phyloP scores from a whole-genome alignment of 2,329 filamentous ascomycete genomes.

The Akanthomyces dipterigenus region DNA sequence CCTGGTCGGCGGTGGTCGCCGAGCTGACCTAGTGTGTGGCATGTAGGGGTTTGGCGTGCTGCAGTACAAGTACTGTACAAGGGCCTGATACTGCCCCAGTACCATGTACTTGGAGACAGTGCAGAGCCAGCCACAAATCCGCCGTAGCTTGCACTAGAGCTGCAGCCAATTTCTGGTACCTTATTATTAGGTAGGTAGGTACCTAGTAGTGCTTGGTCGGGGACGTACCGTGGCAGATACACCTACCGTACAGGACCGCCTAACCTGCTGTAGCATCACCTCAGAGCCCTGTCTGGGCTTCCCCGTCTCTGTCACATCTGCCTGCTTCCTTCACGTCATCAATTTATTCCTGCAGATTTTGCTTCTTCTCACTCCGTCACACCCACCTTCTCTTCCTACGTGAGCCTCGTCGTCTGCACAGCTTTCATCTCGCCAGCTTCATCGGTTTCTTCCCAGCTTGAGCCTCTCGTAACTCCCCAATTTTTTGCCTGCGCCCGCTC shows the following conservation, averaged over 20 bases:
- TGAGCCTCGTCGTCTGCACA: not conserved
- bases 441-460: not conserved
- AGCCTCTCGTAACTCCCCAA: not conserved
- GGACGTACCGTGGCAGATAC: too few relatives aligned
- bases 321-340: slow-evolving; percentile 11
- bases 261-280: not conserved
- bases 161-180: not conserved
- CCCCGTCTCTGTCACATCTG: not conserved
- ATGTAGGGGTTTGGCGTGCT: slow-evolving; percentile 5
- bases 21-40: not conserved
- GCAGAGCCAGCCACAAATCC: not conserved
- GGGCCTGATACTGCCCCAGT: not conserved
- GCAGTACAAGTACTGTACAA: not conserved
- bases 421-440: not conserved
- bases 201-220: too few relatives aligned
- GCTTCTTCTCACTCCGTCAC: not conserved
- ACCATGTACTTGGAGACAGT: not conserved
- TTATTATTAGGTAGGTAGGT: not conserved
- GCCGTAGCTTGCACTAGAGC: not conserved
- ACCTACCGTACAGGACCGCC: not conserved
- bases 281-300: not conserved
- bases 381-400: not conserved
- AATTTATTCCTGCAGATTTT: slow-evolving; percentile 9
- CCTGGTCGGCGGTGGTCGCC: not conserved
- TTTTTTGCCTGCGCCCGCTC: slow-evolving; percentile 1